phyloP scores from a whole-genome alignment of 805 yeast genomes.

The Ascoidea tarda region DNA sequence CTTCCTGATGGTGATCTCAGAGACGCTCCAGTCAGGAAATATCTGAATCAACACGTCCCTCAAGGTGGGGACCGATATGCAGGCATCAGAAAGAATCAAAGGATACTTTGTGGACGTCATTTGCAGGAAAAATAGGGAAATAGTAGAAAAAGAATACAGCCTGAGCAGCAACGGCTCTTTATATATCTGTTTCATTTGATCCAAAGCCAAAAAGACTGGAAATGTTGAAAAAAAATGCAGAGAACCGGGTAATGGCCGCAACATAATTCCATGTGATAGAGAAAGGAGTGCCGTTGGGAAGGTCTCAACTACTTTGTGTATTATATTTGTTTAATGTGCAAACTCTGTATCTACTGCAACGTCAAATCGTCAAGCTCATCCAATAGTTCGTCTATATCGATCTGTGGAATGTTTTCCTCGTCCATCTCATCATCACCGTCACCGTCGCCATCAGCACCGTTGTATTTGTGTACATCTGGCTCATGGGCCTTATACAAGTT shows the following conservation, averaged over 20 bases:
- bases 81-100: constrained; percentile 3
- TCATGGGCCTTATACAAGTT: constrained; percentile 62
- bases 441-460: constrained; percentile 14
- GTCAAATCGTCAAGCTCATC: constrained; percentile 94
- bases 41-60: constrained; percentile 24
- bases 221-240: too few relatives aligned
- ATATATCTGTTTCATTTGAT: too few relatives aligned
- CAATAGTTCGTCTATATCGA: constrained; percentile 81
- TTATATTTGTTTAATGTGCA: too few relatives aligned
- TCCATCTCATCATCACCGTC: constrained; percentile 35
- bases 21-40: constrained; percentile 24
- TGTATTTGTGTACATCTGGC: constrained; percentile 14
- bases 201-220: too few relatives aligned
- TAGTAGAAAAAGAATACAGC: too few relatives aligned
- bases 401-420: constrained; percentile 74
- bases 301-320: too few relatives aligned
- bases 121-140: too few relatives aligned
- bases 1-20: constrained; percentile 23
- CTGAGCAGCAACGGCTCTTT: too few relatives aligned
- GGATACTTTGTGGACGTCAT: constrained; percentile 1
- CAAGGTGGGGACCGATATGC: constrained; percentile 17
- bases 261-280: too few relatives aligned
- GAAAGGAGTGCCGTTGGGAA: too few relatives aligned
- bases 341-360: constrained; percentile 17
- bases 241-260: too few relatives aligned